Base-by-base conservation (phyloP, 2,329 filamentous ascomycete species). In the Paecilomyces niveus region DNA sequence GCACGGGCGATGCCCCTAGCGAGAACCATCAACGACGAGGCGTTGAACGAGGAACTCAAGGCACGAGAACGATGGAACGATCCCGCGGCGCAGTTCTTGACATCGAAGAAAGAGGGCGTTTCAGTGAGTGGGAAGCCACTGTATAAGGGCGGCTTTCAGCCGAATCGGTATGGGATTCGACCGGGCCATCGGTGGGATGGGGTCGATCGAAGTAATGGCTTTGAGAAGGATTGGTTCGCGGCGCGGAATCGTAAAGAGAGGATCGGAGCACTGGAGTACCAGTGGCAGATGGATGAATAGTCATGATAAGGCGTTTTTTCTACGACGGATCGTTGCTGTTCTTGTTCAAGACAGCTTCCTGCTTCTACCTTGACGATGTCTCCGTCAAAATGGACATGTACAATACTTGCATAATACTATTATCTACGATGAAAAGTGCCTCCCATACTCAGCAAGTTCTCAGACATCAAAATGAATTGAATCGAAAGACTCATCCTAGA, bases 111-210 rank as follows among this genome's bases (percentile, higher is more conserved):
- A 2, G 65, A 68, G 0, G 77, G 72, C 3, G 74, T 75, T 82
- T 64, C 77, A 68, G 71, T 71, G 50, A 80, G 78, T 7, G 82
- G 80, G 18, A 85, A 83, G 63, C 90, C 88, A 3, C 72, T 89
- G 3, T 99, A 97, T 72, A 78, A 85, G 60, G 94, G 93, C 0
- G 83, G 87, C 0, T 89, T 89, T 58, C 83, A 89, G 68, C 94
- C 94, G 52, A 99, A 99, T 80, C 83, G 94, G 21, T 97, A 97
- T 76, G 90, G 90, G 1, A 97, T 99, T 61, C 82, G 88, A 61
- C 94, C 94, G 0, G 95, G 94, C 0, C 91, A 96, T 77, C 81
- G 90, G 63, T 99, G 94, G 94, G 94, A 99, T 79, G 94, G 95
- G 5, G 94, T 99, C 18, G 94, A 99, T 79, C 82, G 94, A 64